Evolutionary conservation across 305 asterid genomes (phyloP), one percentile per base, ranked within the genome.

Genomic region (Andrographis paniculata): DNA sequence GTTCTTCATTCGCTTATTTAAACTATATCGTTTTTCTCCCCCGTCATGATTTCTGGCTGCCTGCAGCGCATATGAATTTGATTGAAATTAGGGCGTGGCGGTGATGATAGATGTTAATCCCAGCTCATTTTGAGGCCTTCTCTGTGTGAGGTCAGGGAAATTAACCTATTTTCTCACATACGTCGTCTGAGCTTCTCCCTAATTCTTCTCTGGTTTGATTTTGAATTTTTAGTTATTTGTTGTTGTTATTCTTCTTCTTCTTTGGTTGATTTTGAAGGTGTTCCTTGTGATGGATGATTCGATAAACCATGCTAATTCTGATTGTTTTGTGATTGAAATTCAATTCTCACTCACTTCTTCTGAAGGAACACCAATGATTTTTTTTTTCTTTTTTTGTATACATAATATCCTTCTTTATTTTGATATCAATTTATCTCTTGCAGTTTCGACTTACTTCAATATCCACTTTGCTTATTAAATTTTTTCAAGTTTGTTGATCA

Each of bases 61-160:
- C n/a, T n/a, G n/a, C n/a, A n/a, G n/a, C n/a, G n/a, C n/a, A 1
- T 40, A 11, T n/a, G 6, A 4, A 15, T 5, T 40, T 40, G 16
- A 40, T 9, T 5, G 2, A 12, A 18, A 13, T 23, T 20, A 14
- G 27, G 58, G 62, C 38, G 49, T 52, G 7, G 83, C 81, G 1
- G 21, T 77, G 92, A 80, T 68, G 87, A 80, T 59, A 48, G 59
- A 56, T 73, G 52, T 52, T 60, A 67, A 72, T 74, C 87, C 87
- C 87, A 80, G 93, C 93, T 80, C 82, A 80, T 80, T 80, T 77
- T 52, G 93, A 77, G 87, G 36, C 69, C 75, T 77, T 71, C 64
- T 65, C 48, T 68, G 73, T 73, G 76, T 66, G 16, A 62, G 63
- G 87, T 66, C 84, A 5, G 70, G 79, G 92, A 80, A 65, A 50